Conservation (phyloP, 1,284 basidiomycete genomes). For the Chalciporus piperatoides region DNA sequence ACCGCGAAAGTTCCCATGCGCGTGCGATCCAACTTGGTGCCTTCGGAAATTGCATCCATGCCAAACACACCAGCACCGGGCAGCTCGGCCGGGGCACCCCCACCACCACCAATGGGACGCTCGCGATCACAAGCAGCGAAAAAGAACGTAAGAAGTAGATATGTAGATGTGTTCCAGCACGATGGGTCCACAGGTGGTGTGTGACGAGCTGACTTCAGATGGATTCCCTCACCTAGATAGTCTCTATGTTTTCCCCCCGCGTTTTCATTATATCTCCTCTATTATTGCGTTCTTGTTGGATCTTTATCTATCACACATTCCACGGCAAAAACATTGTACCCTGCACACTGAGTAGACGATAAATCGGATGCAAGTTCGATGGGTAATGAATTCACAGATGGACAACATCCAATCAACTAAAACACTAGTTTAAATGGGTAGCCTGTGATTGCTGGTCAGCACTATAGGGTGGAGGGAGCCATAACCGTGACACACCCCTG, state of each 20-base stretch:
- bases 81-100: slow-evolving; percentile 16
- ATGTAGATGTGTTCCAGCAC: slow-evolving; percentile 82
- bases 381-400: not conserved
- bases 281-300: slow-evolving; percentile 20
- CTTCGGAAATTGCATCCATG: slow-evolving; percentile 37
- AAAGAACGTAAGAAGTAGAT: slow-evolving; percentile 73
- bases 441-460: slow-evolving; percentile 37
- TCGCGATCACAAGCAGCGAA: slow-evolving; percentile 64
- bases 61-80: slow-evolving; percentile 35
- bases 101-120: slow-evolving; percentile 49
- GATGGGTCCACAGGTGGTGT: slow-evolving; percentile 29
- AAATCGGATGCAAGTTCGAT: not conserved
- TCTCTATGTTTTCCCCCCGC: slow-evolving; percentile 3
- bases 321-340: slow-evolving; percentile 12
- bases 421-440: slow-evolving; percentile 78
- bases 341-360: slow-evolving; percentile 1
- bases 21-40: slow-evolving; percentile 63
- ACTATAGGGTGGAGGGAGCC: not conserved
- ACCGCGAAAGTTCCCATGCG: slow-evolving; percentile 51
- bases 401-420: slow-evolving; percentile 30
- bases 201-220: slow-evolving; percentile 8
- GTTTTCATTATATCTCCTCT: slow-evolving; percentile 23
- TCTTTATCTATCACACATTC: slow-evolving; percentile 28
- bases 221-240: slow-evolving; percentile 2
- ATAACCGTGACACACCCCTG: slow-evolving; percentile 49